A percentile compares a stretch with the other conserved stretches of the same genome.
Evolutionary conservation across 106 monocot species (phyloP).

Genomic region (Allium cepa): DNA sequence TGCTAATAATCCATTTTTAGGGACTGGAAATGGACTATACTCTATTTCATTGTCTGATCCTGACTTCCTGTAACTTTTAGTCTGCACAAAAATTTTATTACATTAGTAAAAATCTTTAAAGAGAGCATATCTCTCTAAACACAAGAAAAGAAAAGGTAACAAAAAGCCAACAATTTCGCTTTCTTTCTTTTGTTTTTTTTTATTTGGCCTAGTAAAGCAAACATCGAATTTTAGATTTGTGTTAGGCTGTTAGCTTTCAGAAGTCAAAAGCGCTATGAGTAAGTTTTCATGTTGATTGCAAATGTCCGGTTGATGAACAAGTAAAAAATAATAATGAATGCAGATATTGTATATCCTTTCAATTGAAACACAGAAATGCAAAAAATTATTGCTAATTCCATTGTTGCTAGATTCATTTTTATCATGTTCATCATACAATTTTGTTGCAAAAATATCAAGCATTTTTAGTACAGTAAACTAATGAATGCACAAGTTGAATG

Average conservation of each 20-base stretch:
- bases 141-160: background rate
- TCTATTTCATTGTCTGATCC: constrained; percentile 30
- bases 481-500: too few relatives aligned
- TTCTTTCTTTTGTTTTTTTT: background rate
- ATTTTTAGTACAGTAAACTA: too few relatives aligned
- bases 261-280: too few relatives aligned
- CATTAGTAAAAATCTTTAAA: background rate
- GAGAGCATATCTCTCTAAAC: background rate
- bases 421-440: too few relatives aligned
- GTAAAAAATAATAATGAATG: too few relatives aligned
- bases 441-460: too few relatives aligned
- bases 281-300: too few relatives aligned
- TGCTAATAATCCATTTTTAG: constrained; percentile 54
- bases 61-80: constrained; percentile 36
- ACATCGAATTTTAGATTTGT: background rate
- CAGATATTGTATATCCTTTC: too few relatives aligned
- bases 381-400: too few relatives aligned
- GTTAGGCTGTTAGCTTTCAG: background rate
- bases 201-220: background rate
- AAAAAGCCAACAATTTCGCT: background rate
- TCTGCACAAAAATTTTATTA: constrained; percentile 27
- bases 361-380: too few relatives aligned
- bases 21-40: constrained; percentile 75
- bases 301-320: too few relatives aligned
- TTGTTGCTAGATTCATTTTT: too few relatives aligned